These are phyloP conservation scores for Paraglomus brasilianum DNA, from an alignment of 192 early-diverging fungal species.

Conservation along the genomic window DNA sequence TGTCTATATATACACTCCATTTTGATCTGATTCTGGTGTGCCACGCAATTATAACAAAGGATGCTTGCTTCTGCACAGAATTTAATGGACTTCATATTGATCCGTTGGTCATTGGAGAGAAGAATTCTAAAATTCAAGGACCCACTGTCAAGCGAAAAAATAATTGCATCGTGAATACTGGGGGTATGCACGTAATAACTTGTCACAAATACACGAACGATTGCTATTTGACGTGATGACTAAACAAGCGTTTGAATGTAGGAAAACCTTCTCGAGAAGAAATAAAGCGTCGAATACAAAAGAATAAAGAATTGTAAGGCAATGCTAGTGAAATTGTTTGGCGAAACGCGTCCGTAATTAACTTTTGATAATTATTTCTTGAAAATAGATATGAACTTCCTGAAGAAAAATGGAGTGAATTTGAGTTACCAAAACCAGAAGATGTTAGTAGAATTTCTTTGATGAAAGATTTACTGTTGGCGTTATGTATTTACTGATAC, in stretches of 20 bases:
- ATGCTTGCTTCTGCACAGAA: slow-evolving; percentile 48
- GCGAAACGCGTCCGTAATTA: background rate
- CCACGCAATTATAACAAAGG: background rate
- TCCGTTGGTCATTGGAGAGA: slow-evolving; percentile 77
- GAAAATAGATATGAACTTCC: slow-evolving; percentile 63
- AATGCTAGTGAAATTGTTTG: background rate
- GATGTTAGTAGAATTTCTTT: slow-evolving; percentile 51
- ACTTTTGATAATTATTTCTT: background rate
- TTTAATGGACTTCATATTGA: slow-evolving; percentile 93
- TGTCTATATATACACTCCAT: background rate
- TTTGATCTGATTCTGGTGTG: background rate
- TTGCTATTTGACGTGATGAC: background rate
- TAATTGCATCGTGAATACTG: slow-evolving; percentile 92
- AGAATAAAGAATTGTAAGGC: slow-evolving; percentile 74
- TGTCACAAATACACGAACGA: background rate
- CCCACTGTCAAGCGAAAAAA: slow-evolving; percentile 87
- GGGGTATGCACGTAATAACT: slow-evolving; percentile 47
- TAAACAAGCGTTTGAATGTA: slow-evolving; percentile 19
- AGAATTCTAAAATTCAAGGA: slow-evolving; percentile 82
- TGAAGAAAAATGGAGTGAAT: slow-evolving; percentile 64
- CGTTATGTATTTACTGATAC: background rate
- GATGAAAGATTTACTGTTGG: background rate
- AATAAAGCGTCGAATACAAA: slow-evolving; percentile 61
- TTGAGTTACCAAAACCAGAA: slow-evolving; percentile 70
- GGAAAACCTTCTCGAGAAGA: slow-evolving; percentile 74